phyloP scores from a whole-genome alignment of 352 stramenopile genomes.

The Pythium brassicae region DNA sequence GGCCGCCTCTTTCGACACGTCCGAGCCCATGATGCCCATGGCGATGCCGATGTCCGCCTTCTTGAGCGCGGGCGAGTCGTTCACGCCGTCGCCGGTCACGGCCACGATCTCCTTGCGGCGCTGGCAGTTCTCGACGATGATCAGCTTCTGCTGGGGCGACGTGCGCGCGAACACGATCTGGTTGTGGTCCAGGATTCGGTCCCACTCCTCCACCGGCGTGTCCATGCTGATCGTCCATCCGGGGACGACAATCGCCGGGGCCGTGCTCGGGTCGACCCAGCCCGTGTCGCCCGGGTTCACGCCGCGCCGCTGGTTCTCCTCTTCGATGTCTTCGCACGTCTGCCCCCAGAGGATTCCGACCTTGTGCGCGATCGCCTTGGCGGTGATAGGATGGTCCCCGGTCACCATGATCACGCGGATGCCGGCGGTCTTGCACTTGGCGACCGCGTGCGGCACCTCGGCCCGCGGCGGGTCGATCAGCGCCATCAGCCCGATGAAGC shows the following conservation, averaged over 20 bases:
- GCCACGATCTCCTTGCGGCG: constrained; percentile 83
- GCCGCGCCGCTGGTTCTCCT: constrained; percentile 55
- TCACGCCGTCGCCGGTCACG: constrained; percentile 99
- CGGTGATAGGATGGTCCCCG: constrained; percentile 91
- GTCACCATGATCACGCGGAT: constrained; percentile 96
- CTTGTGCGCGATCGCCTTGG: constrained; percentile 92
- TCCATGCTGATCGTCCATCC: constrained; percentile 80
- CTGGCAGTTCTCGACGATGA: constrained; percentile 93
- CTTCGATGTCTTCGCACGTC: constrained; percentile 79
- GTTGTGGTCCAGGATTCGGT: constrained; percentile 73
- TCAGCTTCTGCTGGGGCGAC: constrained; percentile 93
- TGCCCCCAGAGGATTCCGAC: constrained; percentile 91
- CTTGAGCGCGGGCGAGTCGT: constrained; percentile 98
- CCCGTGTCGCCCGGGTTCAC: constrained; percentile 58
- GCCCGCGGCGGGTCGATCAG: constrained; percentile 94
- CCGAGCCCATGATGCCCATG: constrained; percentile 97
- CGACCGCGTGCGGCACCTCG: constrained; percentile 84
- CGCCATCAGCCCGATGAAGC: constrained; percentile 94
- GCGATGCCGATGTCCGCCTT: constrained; percentile 95
- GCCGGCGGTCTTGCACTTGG: constrained; percentile 90
- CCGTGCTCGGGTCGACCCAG: constrained; percentile 66
- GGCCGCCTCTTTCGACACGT: constrained; percentile 97
- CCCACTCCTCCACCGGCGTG: constrained; percentile 78
- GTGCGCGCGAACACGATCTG: constrained; percentile 97
- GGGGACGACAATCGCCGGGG: constrained; percentile 79